Percentiles rank a stretch among this genome's conserved stretches.
These are phyloP conservation scores for Lentinula guzmanii DNA, from an alignment of 768 basidiomycete genomes.

Conservation along the genomic window DNA sequence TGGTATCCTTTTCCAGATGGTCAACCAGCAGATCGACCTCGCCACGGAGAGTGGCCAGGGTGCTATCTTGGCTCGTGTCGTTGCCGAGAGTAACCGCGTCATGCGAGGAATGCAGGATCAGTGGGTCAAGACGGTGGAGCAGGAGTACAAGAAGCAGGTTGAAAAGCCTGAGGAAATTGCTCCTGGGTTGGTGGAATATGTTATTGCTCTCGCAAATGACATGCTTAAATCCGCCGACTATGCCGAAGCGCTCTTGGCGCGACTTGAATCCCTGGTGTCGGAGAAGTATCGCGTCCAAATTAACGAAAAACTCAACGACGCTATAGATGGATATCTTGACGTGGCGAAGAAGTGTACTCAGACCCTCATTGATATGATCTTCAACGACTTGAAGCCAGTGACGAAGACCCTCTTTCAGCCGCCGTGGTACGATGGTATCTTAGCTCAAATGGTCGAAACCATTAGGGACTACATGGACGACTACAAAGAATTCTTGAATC, in stretches of 20 bases:
- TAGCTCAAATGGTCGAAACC: constrained; percentile 88
- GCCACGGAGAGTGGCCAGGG: constrained; percentile 96
- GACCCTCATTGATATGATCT: constrained; percentile 88
- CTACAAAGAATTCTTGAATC: constrained; percentile 87
- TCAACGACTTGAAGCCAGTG: constrained; percentile 89
- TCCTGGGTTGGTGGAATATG: constrained; percentile 90
- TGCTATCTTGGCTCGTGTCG: constrained; percentile 84
- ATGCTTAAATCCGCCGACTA: constrained; percentile 96
- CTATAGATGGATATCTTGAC: constrained; percentile 97
- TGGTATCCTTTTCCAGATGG: constrained; percentile 96
- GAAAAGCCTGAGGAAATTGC: constrained; percentile 87
- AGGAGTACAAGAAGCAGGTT: constrained; percentile 80
- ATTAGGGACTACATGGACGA: constrained; percentile 97
- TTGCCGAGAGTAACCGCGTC: constrained; percentile 81
- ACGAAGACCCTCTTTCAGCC: constrained; percentile 79
- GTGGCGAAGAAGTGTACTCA: constrained; percentile 97
- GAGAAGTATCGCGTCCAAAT: constrained; percentile 86
- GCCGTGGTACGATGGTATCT: constrained; percentile 86
- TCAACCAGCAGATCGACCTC: constrained; percentile 93
- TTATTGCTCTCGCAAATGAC: constrained; percentile 95
- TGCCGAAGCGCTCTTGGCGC: constrained; percentile 76
- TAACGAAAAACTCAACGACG: constrained; percentile 84
- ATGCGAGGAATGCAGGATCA: constrained; percentile 86
- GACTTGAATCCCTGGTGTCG: constrained; percentile 88
- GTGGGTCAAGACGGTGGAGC: constrained; percentile 80